These are phyloP conservation scores for Pezicula carpinea DNA, from an alignment of 2,329 filamentous ascomycete genomes.

Conservation along the genomic window DNA sequence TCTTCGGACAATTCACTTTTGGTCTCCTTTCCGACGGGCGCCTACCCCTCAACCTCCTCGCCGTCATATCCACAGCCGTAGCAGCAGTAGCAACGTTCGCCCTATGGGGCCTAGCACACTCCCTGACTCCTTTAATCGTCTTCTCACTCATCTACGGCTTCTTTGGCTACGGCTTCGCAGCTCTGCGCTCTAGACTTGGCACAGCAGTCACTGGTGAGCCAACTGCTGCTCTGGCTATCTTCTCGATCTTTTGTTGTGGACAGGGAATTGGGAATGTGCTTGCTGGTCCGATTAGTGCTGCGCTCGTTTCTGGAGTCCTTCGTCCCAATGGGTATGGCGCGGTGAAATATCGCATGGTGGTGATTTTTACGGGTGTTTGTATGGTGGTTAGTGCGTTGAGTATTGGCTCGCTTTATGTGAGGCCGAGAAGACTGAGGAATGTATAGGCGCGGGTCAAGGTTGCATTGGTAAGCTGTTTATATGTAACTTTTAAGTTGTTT, in stretches of 20 bases:
- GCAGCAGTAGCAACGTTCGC: conserved; percentile 43
- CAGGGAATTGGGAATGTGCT: conserved; percentile 30
- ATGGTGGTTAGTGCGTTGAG: conserved; percentile 15
- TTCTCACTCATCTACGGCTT: conserved; percentile 52
- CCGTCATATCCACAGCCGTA: conserved; percentile 38
- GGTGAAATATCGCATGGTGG: conserved; percentile 14
- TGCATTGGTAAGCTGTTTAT: no score
- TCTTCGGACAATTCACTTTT: conserved; percentile 44
- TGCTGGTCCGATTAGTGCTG: conserved; percentile 27
- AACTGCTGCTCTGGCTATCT: conserved; percentile 22
- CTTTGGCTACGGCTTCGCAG: conserved; percentile 47
- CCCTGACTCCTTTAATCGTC: conserved; percentile 38
- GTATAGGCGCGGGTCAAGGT: not conserved
- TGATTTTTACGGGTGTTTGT: conserved; percentile 19
- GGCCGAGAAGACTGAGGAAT: not conserved
- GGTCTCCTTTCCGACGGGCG: conserved; percentile 45
- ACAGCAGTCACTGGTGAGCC: conserved; percentile 26
- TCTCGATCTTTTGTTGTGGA: conserved; percentile 25
- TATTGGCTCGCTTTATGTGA: conserved; percentile 11
- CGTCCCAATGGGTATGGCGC: conserved; percentile 13
- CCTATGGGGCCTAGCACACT: conserved; percentile 46
- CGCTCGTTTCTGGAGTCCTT: conserved; percentile 15
- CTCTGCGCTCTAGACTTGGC: conserved; percentile 40
- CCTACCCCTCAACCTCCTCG: conserved; percentile 33
- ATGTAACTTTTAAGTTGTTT: no score